Conservation (phyloP, 805 yeast species). For the Torulaspora franciscae region DNA sequence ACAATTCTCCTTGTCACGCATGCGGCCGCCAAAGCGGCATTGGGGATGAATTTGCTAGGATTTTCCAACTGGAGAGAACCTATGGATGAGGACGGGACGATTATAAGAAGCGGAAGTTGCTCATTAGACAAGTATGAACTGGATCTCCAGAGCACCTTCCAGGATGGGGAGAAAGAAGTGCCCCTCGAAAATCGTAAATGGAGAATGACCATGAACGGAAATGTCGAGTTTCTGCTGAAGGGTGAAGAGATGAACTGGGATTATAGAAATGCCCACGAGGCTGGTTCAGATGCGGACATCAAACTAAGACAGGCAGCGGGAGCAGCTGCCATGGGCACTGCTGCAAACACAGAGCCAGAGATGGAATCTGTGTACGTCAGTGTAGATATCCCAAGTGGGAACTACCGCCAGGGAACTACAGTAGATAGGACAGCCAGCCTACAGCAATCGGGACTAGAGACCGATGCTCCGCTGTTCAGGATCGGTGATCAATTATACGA, state of each 20-base stretch:
- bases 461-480: conserved; percentile 51
- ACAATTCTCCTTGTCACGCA: conserved; percentile 76
- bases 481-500: conserved; percentile 57
- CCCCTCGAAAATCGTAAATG: conserved; percentile 42
- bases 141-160: conserved; percentile 7
- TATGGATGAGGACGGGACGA: conserved; percentile 43
- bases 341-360: conserved; percentile 34
- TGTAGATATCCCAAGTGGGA: conserved; percentile 45
- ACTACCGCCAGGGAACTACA: conserved; percentile 28
- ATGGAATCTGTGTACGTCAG: conserved; percentile 48
- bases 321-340: conserved; percentile 18
- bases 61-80: conserved; percentile 47
- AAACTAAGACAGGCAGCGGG: conserved; percentile 43
- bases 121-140: conserved; percentile 62
- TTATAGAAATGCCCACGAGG: conserved; percentile 70
- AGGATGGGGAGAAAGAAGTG: conserved; percentile 14
- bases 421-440: conserved; percentile 42
- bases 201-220: conserved; percentile 65
- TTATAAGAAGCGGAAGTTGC: conserved; percentile 75
- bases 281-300: conserved; percentile 86
- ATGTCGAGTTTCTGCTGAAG: conserved; percentile 57
- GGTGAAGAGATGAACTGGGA: conserved; percentile 97
- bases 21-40: conserved; percentile 87
- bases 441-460: conserved; percentile 53
- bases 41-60: conserved; percentile 71